Base-by-base conservation (phyloP, 1,139 yeast genomes). In the Tardiomyces digboiensis region DNA sequence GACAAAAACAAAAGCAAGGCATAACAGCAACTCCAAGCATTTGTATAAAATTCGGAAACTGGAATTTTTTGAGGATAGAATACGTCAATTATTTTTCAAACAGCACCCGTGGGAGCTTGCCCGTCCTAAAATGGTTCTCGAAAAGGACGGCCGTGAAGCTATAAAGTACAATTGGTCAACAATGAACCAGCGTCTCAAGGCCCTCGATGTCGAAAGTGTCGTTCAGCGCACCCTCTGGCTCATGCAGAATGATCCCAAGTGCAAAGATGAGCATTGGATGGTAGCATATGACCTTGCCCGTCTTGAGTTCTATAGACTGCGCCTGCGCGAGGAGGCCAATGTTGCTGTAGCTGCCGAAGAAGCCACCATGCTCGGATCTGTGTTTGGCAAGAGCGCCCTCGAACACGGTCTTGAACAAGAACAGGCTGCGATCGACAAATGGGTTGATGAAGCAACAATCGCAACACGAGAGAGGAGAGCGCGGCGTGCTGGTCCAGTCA, bases 51-150 rank as follows among this genome's bases (percentile, higher is more conserved):
- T 87, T 6, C 81, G 82, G 41, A 76, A 78, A 53, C 71, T 91
- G 56, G 66, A 65, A 47, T 88, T 78, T 58, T 68, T 83, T 43
- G 97, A 91, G 64, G 98, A 91, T 64, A 77, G 80, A 55, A 67
- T 91, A 54, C 78, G 98, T 67, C 72, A 75, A 43, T 70, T 84
- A 23, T 91, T 91, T 59, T 91, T 82, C 64, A 80, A 78, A 49
- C 96, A 89, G 61, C 99, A 91, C 64, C 98, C 99, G 12, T 91
- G 98, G 98, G 99, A 91, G 65, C 71, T 89, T 47, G 85, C 98
- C 2, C 77, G 95, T 53, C 97, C 98, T n/a, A 86, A 86, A 60
- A 73, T 79, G 26, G 67, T 91, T 53, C 74, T 88, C 41, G 99
- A 93, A 65, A 83, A 79, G 56, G 68, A 71, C 19, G 86, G 85